These are phyloP conservation scores for Aquilaria malaccensis DNA, from an alignment of 345 rosid genomes.

Conservation along the genomic window DNA sequence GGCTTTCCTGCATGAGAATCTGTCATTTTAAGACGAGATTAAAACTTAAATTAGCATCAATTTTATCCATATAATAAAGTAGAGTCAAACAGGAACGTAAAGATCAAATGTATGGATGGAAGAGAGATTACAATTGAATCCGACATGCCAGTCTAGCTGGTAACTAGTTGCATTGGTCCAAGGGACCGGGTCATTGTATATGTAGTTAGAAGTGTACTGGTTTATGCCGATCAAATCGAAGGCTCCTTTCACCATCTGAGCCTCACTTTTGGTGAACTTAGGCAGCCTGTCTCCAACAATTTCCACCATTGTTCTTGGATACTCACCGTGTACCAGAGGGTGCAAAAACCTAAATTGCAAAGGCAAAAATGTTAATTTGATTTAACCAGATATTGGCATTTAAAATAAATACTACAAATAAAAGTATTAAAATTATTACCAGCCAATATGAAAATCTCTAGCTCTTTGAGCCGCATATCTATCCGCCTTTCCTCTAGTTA, in stretches of 20 bases:
- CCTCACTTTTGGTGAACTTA: slow-evolving; percentile 27
- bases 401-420: no score
- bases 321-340: slow-evolving; percentile 53
- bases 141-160: slow-evolving; percentile 42
- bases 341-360: slow-evolving; percentile 35
- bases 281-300: slow-evolving; percentile 40
- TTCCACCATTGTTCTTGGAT: slow-evolving; percentile 45
- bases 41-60: background rate
- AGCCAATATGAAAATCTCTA: slow-evolving; percentile 58
- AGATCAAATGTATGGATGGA: no score
- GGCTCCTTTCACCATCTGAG: slow-evolving; percentile 38
- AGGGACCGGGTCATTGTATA: slow-evolving; percentile 23
- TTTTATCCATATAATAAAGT: background rate
- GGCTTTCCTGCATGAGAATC: slow-evolving; percentile 32
- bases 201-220: slow-evolving; percentile 41
- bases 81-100: no score
- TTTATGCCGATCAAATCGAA: slow-evolving; percentile 38
- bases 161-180: slow-evolving; percentile 25
- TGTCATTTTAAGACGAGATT: slow-evolving; percentile 10
- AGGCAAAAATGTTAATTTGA: no score
- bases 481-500: slow-evolving; percentile 38
- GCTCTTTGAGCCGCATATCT: slow-evolving; percentile 53
- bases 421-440: slow-evolving; percentile 20
- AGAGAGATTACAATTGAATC: slow-evolving; percentile 35
- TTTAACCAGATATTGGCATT: no score